phyloP scores from a whole-genome alignment of 2,329 filamentous ascomycete species.

The Cordyceps cateniannulata region DNA sequence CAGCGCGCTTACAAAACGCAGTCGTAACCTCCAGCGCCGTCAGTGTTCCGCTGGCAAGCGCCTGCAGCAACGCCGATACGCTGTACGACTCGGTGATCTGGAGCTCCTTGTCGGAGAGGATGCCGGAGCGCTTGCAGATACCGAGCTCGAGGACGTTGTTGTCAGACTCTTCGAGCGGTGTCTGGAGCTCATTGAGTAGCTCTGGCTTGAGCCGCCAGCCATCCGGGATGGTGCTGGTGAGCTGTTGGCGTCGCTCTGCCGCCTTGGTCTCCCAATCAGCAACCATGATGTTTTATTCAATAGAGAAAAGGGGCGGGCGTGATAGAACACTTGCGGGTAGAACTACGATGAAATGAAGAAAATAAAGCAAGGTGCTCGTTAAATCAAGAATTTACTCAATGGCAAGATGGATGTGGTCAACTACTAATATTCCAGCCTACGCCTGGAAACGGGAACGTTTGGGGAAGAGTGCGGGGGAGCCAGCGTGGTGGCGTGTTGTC shows the following conservation, averaged over 20 bases:
- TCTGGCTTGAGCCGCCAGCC: slow-evolving; percentile 12
- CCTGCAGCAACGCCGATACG: slow-evolving; percentile 28
- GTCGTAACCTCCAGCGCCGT: slow-evolving; percentile 31
- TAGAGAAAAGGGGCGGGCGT: neutral
- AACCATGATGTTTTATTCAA: neutral
- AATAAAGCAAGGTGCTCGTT: neutral
- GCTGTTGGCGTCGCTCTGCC: slow-evolving; percentile 9
- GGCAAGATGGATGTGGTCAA: too few relatives aligned
- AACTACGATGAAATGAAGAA: neutral
- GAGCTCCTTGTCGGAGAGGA: slow-evolving; percentile 35
- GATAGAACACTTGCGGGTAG: neutral
- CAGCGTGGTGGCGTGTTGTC: neutral
- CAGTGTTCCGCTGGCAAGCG: slow-evolving; percentile 26
- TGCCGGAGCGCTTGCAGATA: slow-evolving; percentile 22
- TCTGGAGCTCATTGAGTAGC: slow-evolving; percentile 3
- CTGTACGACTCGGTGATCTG: slow-evolving; percentile 38
- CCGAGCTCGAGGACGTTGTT: slow-evolving; percentile 15
- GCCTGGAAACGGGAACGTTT: too few relatives aligned
- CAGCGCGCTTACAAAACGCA: slow-evolving; percentile 24
- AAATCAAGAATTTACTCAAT: too few relatives aligned
- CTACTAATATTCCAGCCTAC: too few relatives aligned
- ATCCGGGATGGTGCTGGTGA: slow-evolving; percentile 10
- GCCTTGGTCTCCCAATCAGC: slow-evolving; percentile 3
- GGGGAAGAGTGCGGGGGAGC: neutral
- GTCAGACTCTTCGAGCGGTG: slow-evolving; percentile 10